These are phyloP conservation scores for Candida railenensis DNA, from an alignment of 805 yeast genomes.

Conservation along the genomic window DNA sequence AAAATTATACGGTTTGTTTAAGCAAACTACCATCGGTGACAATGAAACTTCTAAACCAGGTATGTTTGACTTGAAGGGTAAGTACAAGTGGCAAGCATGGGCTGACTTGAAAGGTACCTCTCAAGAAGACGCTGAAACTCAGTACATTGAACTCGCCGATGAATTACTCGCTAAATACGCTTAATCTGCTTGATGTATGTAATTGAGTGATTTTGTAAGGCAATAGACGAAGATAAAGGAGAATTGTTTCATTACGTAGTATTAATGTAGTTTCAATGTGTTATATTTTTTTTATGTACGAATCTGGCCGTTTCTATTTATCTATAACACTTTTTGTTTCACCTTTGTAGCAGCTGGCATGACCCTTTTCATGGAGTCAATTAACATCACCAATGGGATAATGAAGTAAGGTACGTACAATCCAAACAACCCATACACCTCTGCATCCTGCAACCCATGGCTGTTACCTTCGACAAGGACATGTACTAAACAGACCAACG, in stretches of 20 bases:
- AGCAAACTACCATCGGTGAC: constrained; percentile 97
- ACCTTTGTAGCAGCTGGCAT: background rate
- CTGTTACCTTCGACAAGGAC: constrained; percentile 34
- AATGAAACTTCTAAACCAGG: constrained; percentile 87
- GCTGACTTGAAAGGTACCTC: constrained; percentile 79
- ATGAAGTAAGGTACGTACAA: constrained; percentile 72
- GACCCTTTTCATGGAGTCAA: constrained; percentile 38
- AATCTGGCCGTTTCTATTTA: too few relatives aligned
- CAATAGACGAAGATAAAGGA: too few relatives aligned
- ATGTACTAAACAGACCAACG: constrained; percentile 66
- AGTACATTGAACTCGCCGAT: constrained; percentile 69
- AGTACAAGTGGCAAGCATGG: constrained; percentile 99
- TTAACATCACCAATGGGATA: constrained; percentile 57
- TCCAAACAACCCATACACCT: constrained; percentile 42
- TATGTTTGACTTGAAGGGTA: constrained; percentile 87
- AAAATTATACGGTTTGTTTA: constrained; percentile 85
- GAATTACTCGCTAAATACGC: constrained; percentile 52
- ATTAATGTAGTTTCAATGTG: too few relatives aligned
- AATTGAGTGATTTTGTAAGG: too few relatives aligned
- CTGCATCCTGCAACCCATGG: constrained; percentile 36
- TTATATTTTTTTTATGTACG: too few relatives aligned
- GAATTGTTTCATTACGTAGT: too few relatives aligned
- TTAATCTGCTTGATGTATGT: constrained; percentile 12
- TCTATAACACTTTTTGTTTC: background rate
- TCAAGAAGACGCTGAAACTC: constrained; percentile 86